Conservation (phyloP, 2,329 filamentous ascomycete genomes). For the Aspergillus pseudoglaucus region DNA sequence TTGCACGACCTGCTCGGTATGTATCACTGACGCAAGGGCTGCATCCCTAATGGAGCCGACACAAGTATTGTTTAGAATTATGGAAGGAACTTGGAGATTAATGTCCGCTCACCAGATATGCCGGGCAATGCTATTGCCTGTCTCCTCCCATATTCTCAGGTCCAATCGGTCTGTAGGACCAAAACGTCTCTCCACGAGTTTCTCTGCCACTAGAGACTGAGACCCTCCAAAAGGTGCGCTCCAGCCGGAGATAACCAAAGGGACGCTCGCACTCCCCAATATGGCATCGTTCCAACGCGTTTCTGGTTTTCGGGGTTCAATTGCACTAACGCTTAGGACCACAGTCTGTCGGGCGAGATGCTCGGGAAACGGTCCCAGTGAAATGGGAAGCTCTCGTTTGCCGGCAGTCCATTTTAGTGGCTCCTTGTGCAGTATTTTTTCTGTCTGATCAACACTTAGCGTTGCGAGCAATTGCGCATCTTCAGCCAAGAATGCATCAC, state of each 20-base stretch:
- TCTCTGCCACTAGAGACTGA: constrained; percentile 39
- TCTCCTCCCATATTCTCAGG: constrained; percentile 60
- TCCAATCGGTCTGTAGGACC: constrained; percentile 32
- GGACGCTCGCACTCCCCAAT: constrained; percentile 19
- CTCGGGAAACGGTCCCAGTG: constrained; percentile 24
- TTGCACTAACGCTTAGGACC: constrained; percentile 20
- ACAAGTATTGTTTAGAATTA: constrained; percentile 8
- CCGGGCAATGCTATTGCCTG: constrained; percentile 64
- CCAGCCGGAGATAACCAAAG: constrained; percentile 53
- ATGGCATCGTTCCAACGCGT: constrained; percentile 12
- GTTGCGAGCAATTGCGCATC: constrained; percentile 27
- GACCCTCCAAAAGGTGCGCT: constrained; percentile 41
- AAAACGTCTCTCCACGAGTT: constrained; percentile 52
- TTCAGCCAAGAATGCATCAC: constrained; percentile 55
- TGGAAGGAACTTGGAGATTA: not conserved
- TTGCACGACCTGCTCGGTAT: constrained; percentile 42
- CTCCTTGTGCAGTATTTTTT: constrained; percentile 17
- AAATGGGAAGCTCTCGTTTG: constrained; percentile 27
- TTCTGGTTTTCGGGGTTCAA: constrained; percentile 5
- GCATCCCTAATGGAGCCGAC: constrained; percentile 45
- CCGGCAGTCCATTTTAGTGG: constrained; percentile 27
- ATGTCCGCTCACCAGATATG: constrained; percentile 56
- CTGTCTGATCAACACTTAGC: constrained; percentile 13
- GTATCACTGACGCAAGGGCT: constrained; percentile 51
- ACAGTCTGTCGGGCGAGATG: constrained; percentile 19